A percentile compares a stretch with the other conserved stretches of the same genome.
phyloP scores from a whole-genome alignment of 805 yeast species.

The Metschnikowia reukaufii region DNA sequence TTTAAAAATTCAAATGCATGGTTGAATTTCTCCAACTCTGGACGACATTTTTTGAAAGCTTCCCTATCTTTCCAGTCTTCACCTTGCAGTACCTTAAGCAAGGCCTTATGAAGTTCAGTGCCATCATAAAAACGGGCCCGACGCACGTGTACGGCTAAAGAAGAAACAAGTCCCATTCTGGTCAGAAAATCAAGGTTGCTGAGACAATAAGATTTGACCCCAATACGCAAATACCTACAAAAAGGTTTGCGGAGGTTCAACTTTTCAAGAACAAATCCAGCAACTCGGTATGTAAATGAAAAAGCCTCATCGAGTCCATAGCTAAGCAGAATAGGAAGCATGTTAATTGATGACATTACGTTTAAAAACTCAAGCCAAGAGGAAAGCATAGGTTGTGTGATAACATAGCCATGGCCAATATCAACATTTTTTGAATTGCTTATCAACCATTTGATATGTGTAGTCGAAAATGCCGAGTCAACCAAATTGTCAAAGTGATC shows the following conservation, averaged over 20 bases:
- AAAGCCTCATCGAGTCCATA: neutral
- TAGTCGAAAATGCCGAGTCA: no score
- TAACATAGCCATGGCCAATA: no score
- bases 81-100: neutral
- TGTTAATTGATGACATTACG: no score
- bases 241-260: neutral
- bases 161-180: neutral
- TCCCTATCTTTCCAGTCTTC: slow-evolving; percentile 1
- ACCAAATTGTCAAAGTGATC: no score
- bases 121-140: slow-evolving; percentile 1
- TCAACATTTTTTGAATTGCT: no score
- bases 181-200: slow-evolving; percentile 1
- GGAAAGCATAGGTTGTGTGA: no score
- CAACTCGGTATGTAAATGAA: neutral
- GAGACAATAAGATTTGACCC: neutral
- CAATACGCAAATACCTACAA: neutral
- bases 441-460: no score
- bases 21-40: neutral
- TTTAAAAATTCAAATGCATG: neutral
- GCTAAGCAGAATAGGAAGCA: neutral
- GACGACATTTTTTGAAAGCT: neutral
- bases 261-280: no score
- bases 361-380: no score
- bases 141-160: neutral
- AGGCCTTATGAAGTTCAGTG: neutral